Evolutionary conservation across 768 basidiomycete species (phyloP), one percentile per base, ranked within the genome.

Genomic region (Pleurotus cornucopiae): DNA sequence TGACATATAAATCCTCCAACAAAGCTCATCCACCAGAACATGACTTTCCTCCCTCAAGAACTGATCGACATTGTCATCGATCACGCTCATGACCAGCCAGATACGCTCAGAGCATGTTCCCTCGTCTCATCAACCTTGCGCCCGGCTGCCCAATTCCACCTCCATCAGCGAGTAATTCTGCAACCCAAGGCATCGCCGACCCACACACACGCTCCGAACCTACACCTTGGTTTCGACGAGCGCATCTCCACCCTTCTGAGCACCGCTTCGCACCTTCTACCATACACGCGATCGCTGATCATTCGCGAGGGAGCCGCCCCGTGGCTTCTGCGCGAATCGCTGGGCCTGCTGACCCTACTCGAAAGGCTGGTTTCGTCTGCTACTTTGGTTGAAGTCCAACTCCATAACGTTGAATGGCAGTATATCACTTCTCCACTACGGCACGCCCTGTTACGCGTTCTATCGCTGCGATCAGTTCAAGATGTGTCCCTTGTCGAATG

Each of bases 61-160:
- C 58, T 65, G 18, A 25, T 57, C 9, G 64, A 64, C 51, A 38
- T 56, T 12, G 56, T 62, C 54, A 62, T 65, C 34, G 64, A 62
- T 57, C 58, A 62, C 46, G n/a, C 64, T n/a, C 59, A 55, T 16
- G 46, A 62, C 37, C 61, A 64, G 16, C 45, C 57, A 18, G 16
- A 13, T 14, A 26, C 61, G 6, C 57, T 65, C 20, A 14, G 46
- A 9, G 16, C 46, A 1, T 65, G 64, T 45, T 58, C 52, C 30
- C 52, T 58, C 2, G 57, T 63, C 4, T 60, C 54, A 25, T 61
- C 58, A 43, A 43, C 60, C 47, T 66, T 58, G 61, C 21, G 59
- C 11, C 43, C 61, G 58, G 66, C 45, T 56, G 49, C 38, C 62
- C 67, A 39, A 20, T 56, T 51, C 48, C 51, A 49, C 37, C 45